Base-by-base conservation (phyloP, 805 yeast species). In the Candida ficus region DNA sequence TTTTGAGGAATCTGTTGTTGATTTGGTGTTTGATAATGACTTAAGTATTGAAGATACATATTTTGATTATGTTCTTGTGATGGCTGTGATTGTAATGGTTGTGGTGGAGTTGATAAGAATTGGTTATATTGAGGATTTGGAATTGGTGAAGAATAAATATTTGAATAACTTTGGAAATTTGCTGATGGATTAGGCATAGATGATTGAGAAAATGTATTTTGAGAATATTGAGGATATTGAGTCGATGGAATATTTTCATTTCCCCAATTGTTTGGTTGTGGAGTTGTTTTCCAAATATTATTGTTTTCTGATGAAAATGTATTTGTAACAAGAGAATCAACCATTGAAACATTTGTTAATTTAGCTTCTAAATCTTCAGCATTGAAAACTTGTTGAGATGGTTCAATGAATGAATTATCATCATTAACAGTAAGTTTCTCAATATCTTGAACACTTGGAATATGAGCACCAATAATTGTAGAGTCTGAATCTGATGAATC, bases 301-400 rank as follows among this genome's bases (percentile, higher is more conserved):
- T 32, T 37, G 9, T 23, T 30, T 18, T 26, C 22, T 23, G 32
- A 17, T 7, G 37, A 22, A 19, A 31, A 27, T 7, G 43, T 26
- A 26, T 35, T 31, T 18, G 42, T 39, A 12, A 31, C 19, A 16
- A 33, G 13, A 2, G 42, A 34, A 18, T 39, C 37, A 13, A 34
- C 29, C 12, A 39, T 34, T 7, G 42, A 29, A 4, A 17, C n/a
- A 20, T 23, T 35, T 6, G 40, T 32, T 8, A 44, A 18, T 27
- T 38, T 43, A 2, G 44, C 39, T 22, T 44, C 48, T n/a, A 44
- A 13, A 5, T 46, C 46, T 27, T 44, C 50, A 3, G 47, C 42
- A 19, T 32, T 44, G 19, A 41, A n/a, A 3, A 30, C 21, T 29
- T 6, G 33, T 13, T 29, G 33, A 12, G 23, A 6, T 21, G 6